Base-by-base conservation (phyloP, 2,329 filamentous ascomycete species). In the Cyphellophora europaea region DNA sequence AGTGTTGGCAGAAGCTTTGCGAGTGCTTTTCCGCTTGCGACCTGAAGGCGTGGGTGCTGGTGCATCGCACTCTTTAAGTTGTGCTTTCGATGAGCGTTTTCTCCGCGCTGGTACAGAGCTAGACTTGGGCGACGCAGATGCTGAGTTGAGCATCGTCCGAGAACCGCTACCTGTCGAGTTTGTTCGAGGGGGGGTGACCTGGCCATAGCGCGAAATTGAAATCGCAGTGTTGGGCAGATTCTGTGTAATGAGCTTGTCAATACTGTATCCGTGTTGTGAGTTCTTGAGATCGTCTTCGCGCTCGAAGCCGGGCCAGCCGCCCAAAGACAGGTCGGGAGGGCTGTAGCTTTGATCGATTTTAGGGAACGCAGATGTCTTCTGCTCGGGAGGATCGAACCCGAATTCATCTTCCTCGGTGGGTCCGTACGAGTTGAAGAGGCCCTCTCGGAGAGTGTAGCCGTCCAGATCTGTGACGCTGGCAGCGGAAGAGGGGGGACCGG, bases 171-270 rank as follows among this genome's bases (percentile, higher is more conserved):
- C 31, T 11, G 45, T 35, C 3, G 47, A 49, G 31, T 45, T 41
- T 2, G 47, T 48, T 27, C 47, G 37, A 14, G 47, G 43, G 18
- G 47, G 47, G 4, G 47, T 49, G 30, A 49, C 43, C 32, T 48
- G 45, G 11, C 47, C 47, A 32, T 39, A 49, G 27, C 45, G 41
- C 11, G 45, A 34, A 6, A 49, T 36, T 13, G 47, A 39, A 11
- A 37, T 40, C 16, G 35, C 32, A 18, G 38, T 19, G 19, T 35
- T 44, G n/a, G 47, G 41, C 5, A 48, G 27, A 11, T 25, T 37
- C 5, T 41, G 37, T 6, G 37, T 28, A 21, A 47, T 36, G 19
- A 43, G 43, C 19, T 42, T 42, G 34, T 48, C 41, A 15, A 48
- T 36, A 29, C 46, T 45, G 12, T 38, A 43, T 19, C 37, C 35